Conservation (phyloP, 2,329 filamentous ascomycete genomes). For the Clathrospora elynae region DNA sequence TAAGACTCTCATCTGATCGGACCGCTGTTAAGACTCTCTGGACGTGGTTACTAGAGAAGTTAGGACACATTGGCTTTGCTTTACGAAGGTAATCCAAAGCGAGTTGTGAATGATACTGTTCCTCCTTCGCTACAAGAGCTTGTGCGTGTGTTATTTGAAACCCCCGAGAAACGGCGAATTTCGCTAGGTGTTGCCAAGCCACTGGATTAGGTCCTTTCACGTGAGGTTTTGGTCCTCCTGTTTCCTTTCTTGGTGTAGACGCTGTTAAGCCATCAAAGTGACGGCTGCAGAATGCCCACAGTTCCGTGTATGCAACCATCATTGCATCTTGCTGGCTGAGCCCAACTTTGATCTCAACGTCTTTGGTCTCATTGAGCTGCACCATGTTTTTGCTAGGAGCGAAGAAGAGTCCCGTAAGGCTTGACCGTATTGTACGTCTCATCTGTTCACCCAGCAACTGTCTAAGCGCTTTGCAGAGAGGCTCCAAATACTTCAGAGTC, state of each 20-base stretch:
- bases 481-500: constrained; percentile 24
- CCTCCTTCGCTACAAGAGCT: constrained; percentile 9
- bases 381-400: constrained; percentile 10
- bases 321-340: constrained; percentile 5
- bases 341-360: constrained; percentile 8
- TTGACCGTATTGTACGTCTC: constrained; percentile 15
- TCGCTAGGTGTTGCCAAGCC: constrained; percentile 13
- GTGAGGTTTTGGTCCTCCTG: constrained; percentile 8
- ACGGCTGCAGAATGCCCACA: constrained; percentile 17
- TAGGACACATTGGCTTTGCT: constrained; percentile 12
- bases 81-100: constrained; percentile 18
- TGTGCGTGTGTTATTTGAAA: constrained; percentile 11
- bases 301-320: constrained; percentile 14
- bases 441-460: constrained; percentile 14
- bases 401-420: constrained; percentile 14
- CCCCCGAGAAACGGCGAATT: constrained; percentile 7
- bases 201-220: constrained; percentile 19
- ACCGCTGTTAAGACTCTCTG: constrained; percentile 10
- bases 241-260: constrained; percentile 17
- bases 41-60: constrained; percentile 10
- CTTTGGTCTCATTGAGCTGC: constrained; percentile 10
- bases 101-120: constrained; percentile 11
- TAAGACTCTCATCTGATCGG: background rate
- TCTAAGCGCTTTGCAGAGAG: constrained; percentile 17
- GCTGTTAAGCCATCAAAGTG: constrained; percentile 17